These are phyloP conservation scores for Angophora floribunda DNA, from an alignment of 345 rosid species.

Conservation along the genomic window DNA sequence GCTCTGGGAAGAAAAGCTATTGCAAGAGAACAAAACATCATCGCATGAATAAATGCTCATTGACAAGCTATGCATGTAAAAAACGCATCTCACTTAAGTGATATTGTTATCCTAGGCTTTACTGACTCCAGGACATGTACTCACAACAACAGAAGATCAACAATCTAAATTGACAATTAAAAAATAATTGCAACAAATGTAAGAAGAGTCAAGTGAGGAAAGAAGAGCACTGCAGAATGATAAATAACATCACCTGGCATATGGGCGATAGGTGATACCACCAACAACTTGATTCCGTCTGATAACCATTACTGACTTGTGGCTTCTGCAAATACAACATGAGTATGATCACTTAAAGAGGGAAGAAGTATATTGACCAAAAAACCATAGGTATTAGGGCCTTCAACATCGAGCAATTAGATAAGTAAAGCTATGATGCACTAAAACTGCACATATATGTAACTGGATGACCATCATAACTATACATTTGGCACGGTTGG, in stretches of 20 bases:
- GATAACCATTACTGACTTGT: conserved; percentile 97
- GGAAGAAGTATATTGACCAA: background rate
- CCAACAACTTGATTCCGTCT: conserved; percentile 86
- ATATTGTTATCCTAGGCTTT: background rate
- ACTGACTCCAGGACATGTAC: background rate
- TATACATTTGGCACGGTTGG: background rate
- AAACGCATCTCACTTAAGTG: background rate
- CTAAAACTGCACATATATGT: background rate
- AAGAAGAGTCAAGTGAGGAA: background rate
- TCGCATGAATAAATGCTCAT: background rate
- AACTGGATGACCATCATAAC: background rate
- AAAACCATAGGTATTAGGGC: background rate
- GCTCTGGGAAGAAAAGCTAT: background rate
- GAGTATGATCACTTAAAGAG: background rate
- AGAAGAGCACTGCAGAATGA: background rate
- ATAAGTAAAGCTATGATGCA: background rate
- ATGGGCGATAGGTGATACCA: conserved; percentile 98
- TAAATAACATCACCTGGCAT: conserved; percentile 48
- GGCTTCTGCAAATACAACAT: conserved; percentile 51
- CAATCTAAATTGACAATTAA: background rate
- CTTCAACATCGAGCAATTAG: background rate
- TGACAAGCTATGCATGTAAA: background rate
- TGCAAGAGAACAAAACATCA: background rate
- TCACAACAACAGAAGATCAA: background rate
- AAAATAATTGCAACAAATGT: background rate